A percentile compares a stretch with the other conserved stretches of the same genome.
Conservation (phyloP, 495 filamentous ascomycete genomes). For the Aspergillus sparsus region DNA sequence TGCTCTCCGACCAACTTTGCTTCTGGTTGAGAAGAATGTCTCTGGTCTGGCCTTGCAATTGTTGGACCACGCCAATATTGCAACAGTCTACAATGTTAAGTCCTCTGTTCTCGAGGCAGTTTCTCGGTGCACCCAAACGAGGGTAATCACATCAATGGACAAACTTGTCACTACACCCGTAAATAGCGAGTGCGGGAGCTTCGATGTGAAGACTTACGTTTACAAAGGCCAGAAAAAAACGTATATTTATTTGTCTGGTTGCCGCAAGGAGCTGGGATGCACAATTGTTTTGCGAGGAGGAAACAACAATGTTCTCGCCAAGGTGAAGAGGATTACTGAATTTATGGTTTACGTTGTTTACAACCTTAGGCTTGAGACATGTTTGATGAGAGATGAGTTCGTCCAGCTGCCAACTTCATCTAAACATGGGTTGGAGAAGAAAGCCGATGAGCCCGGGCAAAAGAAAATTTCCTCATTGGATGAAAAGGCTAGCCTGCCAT, state of each 20-base stretch:
- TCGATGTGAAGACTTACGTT: conserved; percentile 94
- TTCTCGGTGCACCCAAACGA: conserved; percentile 83
- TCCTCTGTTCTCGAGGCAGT: conserved; percentile 93
- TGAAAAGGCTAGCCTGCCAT: conserved; percentile 9
- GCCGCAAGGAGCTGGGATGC: conserved; percentile 88
- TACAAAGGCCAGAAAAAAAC: conserved; percentile 83
- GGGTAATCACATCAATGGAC: conserved; percentile 92
- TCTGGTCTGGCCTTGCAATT: conserved; percentile 87
- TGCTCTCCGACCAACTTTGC: conserved; percentile 75
- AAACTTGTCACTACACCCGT: conserved; percentile 84
- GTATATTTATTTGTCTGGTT: conserved; percentile 93
- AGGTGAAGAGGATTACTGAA: conserved; percentile 92
- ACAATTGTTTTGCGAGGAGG: conserved; percentile 93
- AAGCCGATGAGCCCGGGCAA: conserved; percentile 9
- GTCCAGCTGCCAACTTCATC: conserved; percentile 76
- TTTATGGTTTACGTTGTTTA: conserved; percentile 99
- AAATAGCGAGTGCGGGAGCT: conserved; percentile 76
- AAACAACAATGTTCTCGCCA: conserved; percentile 63
- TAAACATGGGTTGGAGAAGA: conserved; percentile 31
- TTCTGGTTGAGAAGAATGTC: conserved; percentile 88
- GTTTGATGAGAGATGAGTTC: conserved; percentile 93
- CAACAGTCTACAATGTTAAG: conserved; percentile 95
- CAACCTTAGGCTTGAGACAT: conserved; percentile 95
- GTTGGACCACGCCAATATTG: conserved; percentile 82
- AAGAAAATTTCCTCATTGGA: conserved; percentile 3